Evolutionary conservation across 139 green algal genomes (phyloP).

Genomic region (Coccomyxa sp.): DNA sequence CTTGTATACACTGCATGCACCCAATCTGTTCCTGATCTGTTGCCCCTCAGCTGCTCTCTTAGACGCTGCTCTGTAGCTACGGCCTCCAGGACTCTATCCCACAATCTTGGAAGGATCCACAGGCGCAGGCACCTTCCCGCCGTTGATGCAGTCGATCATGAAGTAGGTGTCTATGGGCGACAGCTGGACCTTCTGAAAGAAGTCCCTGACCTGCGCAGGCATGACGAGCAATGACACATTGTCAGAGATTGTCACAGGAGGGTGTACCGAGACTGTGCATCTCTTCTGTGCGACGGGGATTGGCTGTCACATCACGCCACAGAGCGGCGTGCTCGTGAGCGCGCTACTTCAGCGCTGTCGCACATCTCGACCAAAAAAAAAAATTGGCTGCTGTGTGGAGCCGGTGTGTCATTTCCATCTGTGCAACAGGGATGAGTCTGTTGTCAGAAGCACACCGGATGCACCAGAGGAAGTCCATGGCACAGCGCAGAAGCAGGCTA

Average conservation of each 20-base stretch:
- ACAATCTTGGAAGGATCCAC: not conserved
- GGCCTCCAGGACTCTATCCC: not conserved
- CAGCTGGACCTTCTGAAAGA: slow-evolving; percentile 35
- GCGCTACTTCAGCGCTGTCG: no score
- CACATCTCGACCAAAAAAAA: no score
- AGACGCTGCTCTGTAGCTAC: not conserved
- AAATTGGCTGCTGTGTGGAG: not conserved
- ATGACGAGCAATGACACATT: not conserved
- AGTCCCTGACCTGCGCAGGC: slow-evolving; percentile 34
- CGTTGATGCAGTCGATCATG: slow-evolving; percentile 42
- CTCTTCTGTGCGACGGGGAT: not conserved
- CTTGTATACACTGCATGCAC: not conserved
- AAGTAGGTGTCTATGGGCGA: slow-evolving; percentile 71
- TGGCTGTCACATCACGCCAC: not conserved
- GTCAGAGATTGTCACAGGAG: not conserved
- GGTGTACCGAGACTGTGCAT: not conserved
- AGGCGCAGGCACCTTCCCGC: not conserved
- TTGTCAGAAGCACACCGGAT: not conserved
- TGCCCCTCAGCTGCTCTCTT: not conserved
- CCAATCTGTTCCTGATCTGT: not conserved
- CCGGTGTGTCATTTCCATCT: not conserved
- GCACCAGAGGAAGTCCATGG: not conserved
- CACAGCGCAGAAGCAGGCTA: not conserved
- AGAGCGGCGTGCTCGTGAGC: not conserved
- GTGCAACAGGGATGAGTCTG: no score